These are phyloP conservation scores for Blastomyces emzantsi DNA, from an alignment of 2,329 filamentous ascomycete species.

Conservation along the genomic window DNA sequence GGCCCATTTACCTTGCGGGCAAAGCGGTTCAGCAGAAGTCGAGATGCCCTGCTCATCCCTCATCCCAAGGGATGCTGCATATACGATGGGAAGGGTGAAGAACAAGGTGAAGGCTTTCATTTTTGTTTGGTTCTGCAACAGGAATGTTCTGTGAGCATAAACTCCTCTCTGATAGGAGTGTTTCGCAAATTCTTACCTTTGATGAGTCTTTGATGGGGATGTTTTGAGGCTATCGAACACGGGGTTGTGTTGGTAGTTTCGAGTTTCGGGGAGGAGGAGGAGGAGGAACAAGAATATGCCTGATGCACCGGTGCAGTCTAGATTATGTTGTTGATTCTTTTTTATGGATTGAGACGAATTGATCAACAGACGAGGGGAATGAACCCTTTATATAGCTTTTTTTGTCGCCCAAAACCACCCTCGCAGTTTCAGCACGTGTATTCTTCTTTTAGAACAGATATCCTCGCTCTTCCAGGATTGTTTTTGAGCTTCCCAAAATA, in stretches of 20 bases:
- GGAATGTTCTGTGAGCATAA: background rate
- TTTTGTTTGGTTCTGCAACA: background rate
- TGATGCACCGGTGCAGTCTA: background rate
- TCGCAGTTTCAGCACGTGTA: background rate
- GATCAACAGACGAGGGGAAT: background rate
- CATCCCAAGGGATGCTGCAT: background rate
- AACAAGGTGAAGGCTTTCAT: background rate
- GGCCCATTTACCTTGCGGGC: slow-evolving; percentile 2
- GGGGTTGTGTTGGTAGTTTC: background rate
- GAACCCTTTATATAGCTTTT: background rate
- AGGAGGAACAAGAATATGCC: background rate
- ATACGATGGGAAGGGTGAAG: background rate
- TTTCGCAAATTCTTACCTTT: background rate
- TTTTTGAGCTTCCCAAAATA: background rate
- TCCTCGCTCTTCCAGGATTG: background rate
- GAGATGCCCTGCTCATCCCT: background rate
- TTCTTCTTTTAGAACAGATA: background rate
- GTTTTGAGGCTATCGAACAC: background rate
- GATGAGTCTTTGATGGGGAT: background rate
- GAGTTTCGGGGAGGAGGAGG: background rate
- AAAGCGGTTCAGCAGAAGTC: background rate
- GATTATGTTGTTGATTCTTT: background rate
- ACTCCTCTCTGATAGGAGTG: background rate
- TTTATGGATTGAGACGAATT: background rate
- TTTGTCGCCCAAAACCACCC: background rate